A percentile compares a stretch with the other conserved stretches of the same genome.
phyloP scores from a whole-genome alignment of 257 asterid genomes.

The Penstemon eatonii region DNA sequence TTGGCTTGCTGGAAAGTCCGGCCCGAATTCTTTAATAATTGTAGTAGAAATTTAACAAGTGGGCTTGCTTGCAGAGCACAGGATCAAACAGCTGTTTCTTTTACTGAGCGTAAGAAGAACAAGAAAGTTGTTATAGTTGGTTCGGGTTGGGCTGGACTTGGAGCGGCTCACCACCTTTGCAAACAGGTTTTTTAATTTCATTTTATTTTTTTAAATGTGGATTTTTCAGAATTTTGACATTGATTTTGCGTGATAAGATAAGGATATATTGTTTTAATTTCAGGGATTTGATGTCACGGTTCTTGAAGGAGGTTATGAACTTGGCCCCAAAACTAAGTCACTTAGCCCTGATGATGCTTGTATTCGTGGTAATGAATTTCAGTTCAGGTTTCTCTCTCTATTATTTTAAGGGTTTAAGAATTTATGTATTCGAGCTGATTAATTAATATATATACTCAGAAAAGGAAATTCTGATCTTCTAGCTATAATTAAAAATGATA shows the following conservation, averaged over 20 bases:
- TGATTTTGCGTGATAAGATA: too few relatives aligned
- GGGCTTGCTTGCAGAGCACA: slow-evolving; percentile 50
- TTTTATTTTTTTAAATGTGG: neutral
- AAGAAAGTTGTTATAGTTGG: slow-evolving; percentile 60
- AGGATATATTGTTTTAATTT: slow-evolving; percentile 19
- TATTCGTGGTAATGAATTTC: slow-evolving; percentile 41
- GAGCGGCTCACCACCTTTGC: slow-evolving; percentile 67
- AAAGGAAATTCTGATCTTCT: too few relatives aligned
- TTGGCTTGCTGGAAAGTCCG: slow-evolving; percentile 38
- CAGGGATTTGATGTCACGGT: slow-evolving; percentile 70
- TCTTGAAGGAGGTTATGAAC: slow-evolving; percentile 71
- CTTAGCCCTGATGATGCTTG: slow-evolving; percentile 61
- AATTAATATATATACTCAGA: too few relatives aligned
- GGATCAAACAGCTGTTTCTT: slow-evolving; percentile 32
- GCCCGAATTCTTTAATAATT: slow-evolving; percentile 25
- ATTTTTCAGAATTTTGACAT: too few relatives aligned
- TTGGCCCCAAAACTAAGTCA: slow-evolving; percentile 49
- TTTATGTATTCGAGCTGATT: neutral
- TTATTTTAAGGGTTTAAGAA: neutral
- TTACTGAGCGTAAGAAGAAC: slow-evolving; percentile 36
- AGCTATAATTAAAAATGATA: too few relatives aligned
- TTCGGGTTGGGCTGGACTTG: slow-evolving; percentile 73
- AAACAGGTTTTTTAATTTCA: slow-evolving; percentile 41
- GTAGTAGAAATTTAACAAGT: slow-evolving; percentile 16
- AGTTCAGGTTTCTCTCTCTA: slow-evolving; percentile 5